Evolutionary conservation across 257 asterid species (phyloP).

Genomic region (Perilla frutescens): DNA sequence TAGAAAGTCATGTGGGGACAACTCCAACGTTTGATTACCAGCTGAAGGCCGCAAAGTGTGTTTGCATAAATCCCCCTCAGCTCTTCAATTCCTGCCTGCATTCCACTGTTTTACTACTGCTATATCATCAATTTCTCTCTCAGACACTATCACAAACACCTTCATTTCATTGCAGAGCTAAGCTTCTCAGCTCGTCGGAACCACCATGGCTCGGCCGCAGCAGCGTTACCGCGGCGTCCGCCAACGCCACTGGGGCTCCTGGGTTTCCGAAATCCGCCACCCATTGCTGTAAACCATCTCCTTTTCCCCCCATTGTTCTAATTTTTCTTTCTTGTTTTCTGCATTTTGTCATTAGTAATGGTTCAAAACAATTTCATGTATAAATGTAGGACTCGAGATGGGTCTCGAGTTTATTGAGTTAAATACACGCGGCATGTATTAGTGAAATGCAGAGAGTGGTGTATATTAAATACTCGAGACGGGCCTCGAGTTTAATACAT

Average conservation of each 20-base stretch:
- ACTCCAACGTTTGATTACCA: constrained; percentile 43
- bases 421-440: too few relatives aligned
- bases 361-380: too few relatives aligned
- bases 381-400: too few relatives aligned
- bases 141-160: constrained; percentile 36
- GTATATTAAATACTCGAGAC: too few relatives aligned
- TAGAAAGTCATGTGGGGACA: constrained; percentile 57
- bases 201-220: constrained; percentile 65
- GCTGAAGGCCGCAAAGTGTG: constrained; percentile 67
- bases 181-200: background rate
- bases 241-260: constrained; percentile 98
- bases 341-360: background rate
- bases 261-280: constrained; percentile 99
- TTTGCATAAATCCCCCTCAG: constrained; percentile 47
- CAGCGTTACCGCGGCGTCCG: constrained; percentile 92
- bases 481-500: too few relatives aligned
- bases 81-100: constrained; percentile 20
- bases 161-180: background rate
- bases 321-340: too few relatives aligned
- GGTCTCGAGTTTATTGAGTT: too few relatives aligned
- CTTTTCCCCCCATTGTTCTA: background rate
- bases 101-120: background rate
- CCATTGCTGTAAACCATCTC: constrained; percentile 65
- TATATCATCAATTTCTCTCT: background rate
- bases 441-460: too few relatives aligned